Conservation (phyloP, 1,284 basidiomycete genomes). For the Marasmius tenuissimus region DNA sequence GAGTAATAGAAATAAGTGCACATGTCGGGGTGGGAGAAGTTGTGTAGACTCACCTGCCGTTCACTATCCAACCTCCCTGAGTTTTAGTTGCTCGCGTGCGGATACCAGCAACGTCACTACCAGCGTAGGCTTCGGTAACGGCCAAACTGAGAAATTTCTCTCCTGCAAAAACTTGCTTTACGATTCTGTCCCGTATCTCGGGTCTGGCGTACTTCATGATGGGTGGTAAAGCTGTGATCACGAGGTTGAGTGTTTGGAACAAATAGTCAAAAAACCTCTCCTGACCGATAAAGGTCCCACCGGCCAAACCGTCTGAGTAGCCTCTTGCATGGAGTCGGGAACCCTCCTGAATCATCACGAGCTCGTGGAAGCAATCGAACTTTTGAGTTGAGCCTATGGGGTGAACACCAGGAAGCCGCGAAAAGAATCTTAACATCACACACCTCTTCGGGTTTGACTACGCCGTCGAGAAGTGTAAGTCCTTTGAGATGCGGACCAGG, state of each 20-base stretch:
- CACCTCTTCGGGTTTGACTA: slow-evolving; percentile 74
- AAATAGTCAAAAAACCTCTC: not conserved
- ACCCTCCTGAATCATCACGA: slow-evolving; percentile 70
- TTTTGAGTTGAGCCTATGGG: not conserved
- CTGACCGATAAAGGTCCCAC: slow-evolving; percentile 50
- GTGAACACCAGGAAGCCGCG: not conserved
- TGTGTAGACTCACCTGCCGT: slow-evolving; percentile 60
- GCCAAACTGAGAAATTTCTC: slow-evolving; percentile 70
- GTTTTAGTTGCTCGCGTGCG: slow-evolving; percentile 36
- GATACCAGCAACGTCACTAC: slow-evolving; percentile 63
- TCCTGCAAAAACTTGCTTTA: slow-evolving; percentile 67
- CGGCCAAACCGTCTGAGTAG: slow-evolving; percentile 42
- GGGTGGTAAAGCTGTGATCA: slow-evolving; percentile 50
- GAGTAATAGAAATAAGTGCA: not conserved
- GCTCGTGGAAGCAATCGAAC: slow-evolving; percentile 66
- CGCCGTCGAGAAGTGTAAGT: slow-evolving; percentile 68
- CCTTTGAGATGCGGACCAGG: slow-evolving; percentile 77
- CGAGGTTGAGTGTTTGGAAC: not conserved
- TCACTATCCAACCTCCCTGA: slow-evolving; percentile 36
- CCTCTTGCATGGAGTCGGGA: slow-evolving; percentile 42
- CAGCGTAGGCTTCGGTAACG: slow-evolving; percentile 74
- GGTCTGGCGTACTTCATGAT: slow-evolving; percentile 66
- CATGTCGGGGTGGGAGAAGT: slow-evolving; percentile 46
- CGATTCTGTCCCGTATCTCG: slow-evolving; percentile 60
- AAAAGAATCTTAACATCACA: not conserved